Base-by-base conservation (phyloP, 495 filamentous ascomycete species). In the Neurospora sp. region DNA sequence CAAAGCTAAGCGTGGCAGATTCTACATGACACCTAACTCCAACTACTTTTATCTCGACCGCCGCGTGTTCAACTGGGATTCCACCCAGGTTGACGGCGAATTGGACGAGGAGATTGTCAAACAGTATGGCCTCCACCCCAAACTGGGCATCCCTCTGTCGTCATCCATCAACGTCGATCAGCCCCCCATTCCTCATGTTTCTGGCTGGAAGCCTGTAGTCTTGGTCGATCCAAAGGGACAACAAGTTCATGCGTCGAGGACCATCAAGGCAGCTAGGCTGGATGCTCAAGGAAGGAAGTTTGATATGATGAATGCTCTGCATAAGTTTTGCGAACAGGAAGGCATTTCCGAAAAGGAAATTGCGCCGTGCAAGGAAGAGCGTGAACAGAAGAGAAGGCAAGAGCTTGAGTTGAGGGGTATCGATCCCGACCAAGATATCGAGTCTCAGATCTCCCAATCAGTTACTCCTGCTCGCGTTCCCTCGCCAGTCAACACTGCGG, bases 41-140 rank as follows among this genome's bases (percentile, higher is more conserved):
- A 82, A 80, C 39, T 81, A 77, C 72, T 75, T 84, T 74, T 85
- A 84, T 74, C 70, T 82, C 72, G 85, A 87, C 74, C 82, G 82
- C 46, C 80, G 80, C 4, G 77, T 80, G 60, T 80, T 77, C 62
- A 80, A 77, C 46, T 86, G 84, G 77, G 85, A 87, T 71, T 80
- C 77, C 37, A 84, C 83, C 54, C 76, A 81, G 27, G 81, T 80
- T 41, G 80, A 76, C 14, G 80, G 79, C 23, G 82, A 84, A 20
- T 75, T 87, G n/a, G 84, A 86, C 75, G 74, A 81, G 27, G 78
- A 77, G 1, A 72, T 84, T 20, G 74, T 86, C 11, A 82, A 79
- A 72, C 85, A 84, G 75, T 78, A 85, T 75, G 76, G 73, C 16
- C 72, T 87, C 11, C 85, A 87, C 60, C 85, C 85, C 0, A 79